Conservation (phyloP, 108 stramenopile genomes). For the Fragilaria radians region DNA sequence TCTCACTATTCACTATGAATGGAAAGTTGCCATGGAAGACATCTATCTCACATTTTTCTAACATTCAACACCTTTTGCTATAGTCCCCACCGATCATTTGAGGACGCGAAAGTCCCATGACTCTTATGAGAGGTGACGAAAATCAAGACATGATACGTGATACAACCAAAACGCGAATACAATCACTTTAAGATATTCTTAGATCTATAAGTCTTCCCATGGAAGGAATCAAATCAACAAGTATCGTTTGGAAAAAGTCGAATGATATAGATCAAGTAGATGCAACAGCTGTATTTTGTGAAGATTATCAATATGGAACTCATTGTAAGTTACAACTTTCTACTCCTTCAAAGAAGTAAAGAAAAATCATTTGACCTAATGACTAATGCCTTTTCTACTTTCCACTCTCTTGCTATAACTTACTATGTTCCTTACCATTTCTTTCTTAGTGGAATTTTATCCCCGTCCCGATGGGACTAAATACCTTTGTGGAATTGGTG, state of each 20-base stretch:
- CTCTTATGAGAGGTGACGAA: too few species aligned
- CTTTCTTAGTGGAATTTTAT: slow-evolving; percentile 75
- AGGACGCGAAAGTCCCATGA: too few species aligned
- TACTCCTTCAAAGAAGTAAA: neutral
- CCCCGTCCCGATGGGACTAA: slow-evolving; percentile 78
- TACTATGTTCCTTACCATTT: too few species aligned
- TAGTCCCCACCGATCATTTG: too few species aligned
- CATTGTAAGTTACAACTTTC: slow-evolving; percentile 50
- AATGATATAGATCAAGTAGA: slow-evolving; percentile 49
- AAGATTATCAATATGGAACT: slow-evolving; percentile 80
- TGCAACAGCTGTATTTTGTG: slow-evolving; percentile 94
- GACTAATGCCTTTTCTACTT: neutral
- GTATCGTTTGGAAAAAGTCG: slow-evolving; percentile 79
- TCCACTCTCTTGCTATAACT: too few species aligned
- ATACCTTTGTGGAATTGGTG: slow-evolving; percentile 96
- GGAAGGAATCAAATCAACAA: slow-evolving; percentile 82
- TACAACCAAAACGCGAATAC: too few species aligned
- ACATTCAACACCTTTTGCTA: too few species aligned
- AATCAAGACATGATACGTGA: too few species aligned
- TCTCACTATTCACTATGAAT: too few species aligned
- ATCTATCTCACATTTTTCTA: too few species aligned
- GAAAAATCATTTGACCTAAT: neutral
- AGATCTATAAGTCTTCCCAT: slow-evolving; percentile 67
- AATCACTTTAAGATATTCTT: too few species aligned
- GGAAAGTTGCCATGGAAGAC: too few species aligned